Base-by-base conservation (phyloP, 306 rosid species). In the Malus sieversii region DNA sequence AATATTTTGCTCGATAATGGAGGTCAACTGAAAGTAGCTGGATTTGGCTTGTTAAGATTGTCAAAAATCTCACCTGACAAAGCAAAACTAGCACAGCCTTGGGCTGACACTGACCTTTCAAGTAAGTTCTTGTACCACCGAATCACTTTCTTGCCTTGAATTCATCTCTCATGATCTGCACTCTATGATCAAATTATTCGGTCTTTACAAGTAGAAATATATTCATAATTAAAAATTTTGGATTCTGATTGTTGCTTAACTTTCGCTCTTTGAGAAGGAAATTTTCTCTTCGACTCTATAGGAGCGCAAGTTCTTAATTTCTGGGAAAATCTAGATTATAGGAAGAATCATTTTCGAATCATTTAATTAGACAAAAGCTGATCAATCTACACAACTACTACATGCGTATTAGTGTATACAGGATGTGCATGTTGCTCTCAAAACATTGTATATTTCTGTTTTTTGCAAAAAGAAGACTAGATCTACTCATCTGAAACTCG, bases 1-100 rank as follows among this genome's bases (percentile, higher is more conserved):
- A 96, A 96, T 88, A 88, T 96, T 89, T 96, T 96, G 96, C 96
- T 92, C 88, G 97, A 96, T 86, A 91, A 73, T 89, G 99, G 99
- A 82, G 96, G 97, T 70, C 97, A 90, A 67, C 72, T 89, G 87
- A 96, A 96, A 87, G 83, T 96, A 68, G 87, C 96, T 75, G 99
- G 99, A 80, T 96, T 96, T 76, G 99, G 99, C 70, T 81, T 83
- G 82, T 82, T 85, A 74, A 83, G 87, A 62, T 78, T 92, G 81
- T 90, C 91, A 4, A 85, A 80, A 61, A 77, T 91, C 59, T 85
- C 99, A 75, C 84, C 90, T 73, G 93, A 87, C 80, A 83, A 80
- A 82, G 96, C 91, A 77, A 86, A 75, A 82, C 83, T 96, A 53
- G 89, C 70, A 10, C 92, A 84, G 46, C 90, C 89, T 64, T 88